Conservation (phyloP, 164 flowering plant species). For the Chloranthus sessilifolius region DNA sequence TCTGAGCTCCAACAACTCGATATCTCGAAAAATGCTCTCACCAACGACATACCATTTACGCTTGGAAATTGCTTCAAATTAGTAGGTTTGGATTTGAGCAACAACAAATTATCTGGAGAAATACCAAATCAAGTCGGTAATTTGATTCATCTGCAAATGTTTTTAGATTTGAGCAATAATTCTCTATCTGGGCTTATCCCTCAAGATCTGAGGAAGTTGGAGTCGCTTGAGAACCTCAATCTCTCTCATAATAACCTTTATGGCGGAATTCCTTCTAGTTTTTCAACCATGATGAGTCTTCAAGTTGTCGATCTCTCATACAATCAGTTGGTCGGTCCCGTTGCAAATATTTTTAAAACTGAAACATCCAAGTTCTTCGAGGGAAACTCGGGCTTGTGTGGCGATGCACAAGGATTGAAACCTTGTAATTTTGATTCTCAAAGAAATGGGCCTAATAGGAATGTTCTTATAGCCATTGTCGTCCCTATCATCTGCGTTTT, state of each 20-base stretch:
- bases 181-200: constrained; percentile 1
- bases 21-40: not conserved
- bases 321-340: constrained; percentile 5
- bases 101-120: not conserved
- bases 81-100: not conserved
- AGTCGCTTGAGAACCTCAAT: not conserved
- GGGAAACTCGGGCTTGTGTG: constrained; percentile 1
- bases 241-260: constrained; percentile 8
- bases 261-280: not conserved
- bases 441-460: no score
- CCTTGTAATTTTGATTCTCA: not conserved
- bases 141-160: not conserved
- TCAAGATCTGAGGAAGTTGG: not conserved
- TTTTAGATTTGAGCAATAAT: not conserved
- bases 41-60: not conserved
- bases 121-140: constrained; percentile 6
- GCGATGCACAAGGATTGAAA: not conserved
- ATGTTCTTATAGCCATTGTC: no score
- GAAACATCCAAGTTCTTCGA: not conserved
- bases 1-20: not conserved
- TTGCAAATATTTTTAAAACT: not conserved
- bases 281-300: not conserved
- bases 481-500: no score
- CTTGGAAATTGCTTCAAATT: constrained; percentile 3
- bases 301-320: not conserved